Percentiles rank a stretch among this genome's conserved stretches.
These are phyloP conservation scores for Fraxinus excelsior DNA, from an alignment of 257 asterid genomes.

Conservation along the genomic window DNA sequence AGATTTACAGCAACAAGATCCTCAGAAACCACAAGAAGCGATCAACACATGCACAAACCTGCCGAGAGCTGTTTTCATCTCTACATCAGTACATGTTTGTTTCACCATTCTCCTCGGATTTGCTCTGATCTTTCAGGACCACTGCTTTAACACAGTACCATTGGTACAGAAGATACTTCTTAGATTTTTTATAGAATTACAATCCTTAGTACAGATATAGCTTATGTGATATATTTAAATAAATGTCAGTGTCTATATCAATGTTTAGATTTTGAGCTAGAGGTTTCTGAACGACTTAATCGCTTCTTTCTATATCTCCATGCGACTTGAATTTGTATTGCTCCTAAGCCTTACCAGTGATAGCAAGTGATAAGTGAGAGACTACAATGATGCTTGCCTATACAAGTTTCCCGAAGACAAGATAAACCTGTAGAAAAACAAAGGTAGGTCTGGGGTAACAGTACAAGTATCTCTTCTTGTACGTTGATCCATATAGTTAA, in stretches of 20 bases:
- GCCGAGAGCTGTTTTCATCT: background rate
- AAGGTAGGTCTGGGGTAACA: too few relatives aligned
- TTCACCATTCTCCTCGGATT: background rate
- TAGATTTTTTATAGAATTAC: too few relatives aligned
- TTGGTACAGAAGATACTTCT: background rate
- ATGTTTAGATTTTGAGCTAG: slow-evolving; percentile 33
- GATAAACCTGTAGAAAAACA: background rate
- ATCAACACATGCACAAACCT: background rate
- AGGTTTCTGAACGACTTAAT: slow-evolving; percentile 43
- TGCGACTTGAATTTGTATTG: slow-evolving; percentile 70
- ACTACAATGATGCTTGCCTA: background rate
- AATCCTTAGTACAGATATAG: too few relatives aligned
- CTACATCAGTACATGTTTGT: background rate
- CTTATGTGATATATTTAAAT: background rate
- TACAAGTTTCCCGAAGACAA: background rate
- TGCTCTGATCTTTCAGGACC: background rate
- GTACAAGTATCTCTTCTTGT: background rate
- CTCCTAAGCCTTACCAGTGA: slow-evolving; percentile 70
- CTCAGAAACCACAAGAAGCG: too few relatives aligned
- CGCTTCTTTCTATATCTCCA: slow-evolving; percentile 81
- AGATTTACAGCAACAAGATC: too few relatives aligned
- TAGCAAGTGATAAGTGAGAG: background rate
- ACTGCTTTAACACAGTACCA: background rate
- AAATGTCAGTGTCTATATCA: background rate
- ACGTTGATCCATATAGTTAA: background rate